Percentiles rank a stretch among this genome's conserved stretches.
phyloP scores from a whole-genome alignment of 1,284 basidiomycete genomes.

The Cutaneotrichosporon arboriforme region DNA sequence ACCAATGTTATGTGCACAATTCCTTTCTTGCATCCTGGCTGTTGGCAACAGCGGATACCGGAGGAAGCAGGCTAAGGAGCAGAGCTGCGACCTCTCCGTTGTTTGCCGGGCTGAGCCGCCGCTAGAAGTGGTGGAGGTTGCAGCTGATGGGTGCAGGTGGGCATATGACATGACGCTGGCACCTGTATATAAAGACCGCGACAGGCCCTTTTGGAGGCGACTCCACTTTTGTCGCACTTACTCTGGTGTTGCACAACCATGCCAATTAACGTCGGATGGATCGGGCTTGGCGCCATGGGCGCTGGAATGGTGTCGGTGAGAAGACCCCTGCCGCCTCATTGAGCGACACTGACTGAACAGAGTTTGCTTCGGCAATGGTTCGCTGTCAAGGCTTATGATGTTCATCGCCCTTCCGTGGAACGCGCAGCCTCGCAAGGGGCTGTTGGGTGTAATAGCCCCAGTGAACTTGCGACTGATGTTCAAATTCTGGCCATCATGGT shows the following conservation, averaged over 20 bases:
- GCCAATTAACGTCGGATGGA: slow-evolving; percentile 30
- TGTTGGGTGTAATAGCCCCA: slow-evolving; percentile 15
- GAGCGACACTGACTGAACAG: slow-evolving; percentile 20
- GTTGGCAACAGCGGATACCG: too few species aligned
- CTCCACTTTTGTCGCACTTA: too few species aligned
- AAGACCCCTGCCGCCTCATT: background rate
- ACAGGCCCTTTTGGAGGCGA: too few species aligned
- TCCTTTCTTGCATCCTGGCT: too few species aligned
- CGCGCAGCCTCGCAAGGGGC: slow-evolving; percentile 27
- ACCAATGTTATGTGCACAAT: too few species aligned
- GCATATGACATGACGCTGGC: too few species aligned
- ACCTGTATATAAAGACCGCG: too few species aligned
- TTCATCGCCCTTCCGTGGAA: slow-evolving; percentile 36
- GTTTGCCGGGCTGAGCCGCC: too few species aligned
- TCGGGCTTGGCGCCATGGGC: slow-evolving; percentile 43
- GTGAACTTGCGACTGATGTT: slow-evolving; percentile 26
- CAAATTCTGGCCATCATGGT: slow-evolving; percentile 43
- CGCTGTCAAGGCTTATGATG: slow-evolving; percentile 37
- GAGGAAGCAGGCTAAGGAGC: too few species aligned
- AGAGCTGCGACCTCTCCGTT: too few species aligned
- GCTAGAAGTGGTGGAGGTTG: too few species aligned
- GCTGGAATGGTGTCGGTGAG: slow-evolving; percentile 36
- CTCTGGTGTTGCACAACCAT: background rate
- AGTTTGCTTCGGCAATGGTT: slow-evolving; percentile 29
- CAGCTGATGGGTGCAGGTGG: too few species aligned